These are phyloP conservation scores for Citrus reticulata DNA, from an alignment of 345 rosid species.

Conservation along the genomic window DNA sequence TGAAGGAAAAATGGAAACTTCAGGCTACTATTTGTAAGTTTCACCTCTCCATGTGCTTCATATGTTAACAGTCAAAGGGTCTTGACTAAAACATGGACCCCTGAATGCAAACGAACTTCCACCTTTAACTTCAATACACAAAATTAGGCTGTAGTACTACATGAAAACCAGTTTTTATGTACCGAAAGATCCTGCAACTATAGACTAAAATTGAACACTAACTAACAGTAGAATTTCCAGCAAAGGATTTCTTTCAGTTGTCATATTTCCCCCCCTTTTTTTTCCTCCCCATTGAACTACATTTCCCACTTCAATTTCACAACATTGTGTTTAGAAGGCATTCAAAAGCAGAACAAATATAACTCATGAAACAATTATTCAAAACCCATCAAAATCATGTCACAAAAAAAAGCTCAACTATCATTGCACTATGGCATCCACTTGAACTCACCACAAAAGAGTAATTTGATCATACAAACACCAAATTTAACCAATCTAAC, in stretches of 20 bases:
- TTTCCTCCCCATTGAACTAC: background rate
- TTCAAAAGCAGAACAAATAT: background rate
- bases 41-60: background rate
- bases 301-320: background rate
- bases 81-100: background rate
- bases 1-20: background rate
- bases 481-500: conserved; percentile 15
- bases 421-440: background rate
- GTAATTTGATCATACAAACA: background rate
- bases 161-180: background rate
- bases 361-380: background rate
- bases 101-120: background rate
- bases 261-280: background rate
- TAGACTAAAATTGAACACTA: background rate
- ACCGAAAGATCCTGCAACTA: background rate
- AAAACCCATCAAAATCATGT: conserved; percentile 8
- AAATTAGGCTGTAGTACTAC: background rate
- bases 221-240: background rate
- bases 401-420: background rate
- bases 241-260: background rate
- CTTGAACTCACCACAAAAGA: background rate
- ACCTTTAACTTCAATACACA: background rate
- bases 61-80: background rate
- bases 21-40: background rate
- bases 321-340: background rate